A percentile compares a stretch with the other conserved stretches of the same genome.
Conservation (phyloP, 768 basidiomycete genomes). For the Clitopilus passeckerianus region DNA sequence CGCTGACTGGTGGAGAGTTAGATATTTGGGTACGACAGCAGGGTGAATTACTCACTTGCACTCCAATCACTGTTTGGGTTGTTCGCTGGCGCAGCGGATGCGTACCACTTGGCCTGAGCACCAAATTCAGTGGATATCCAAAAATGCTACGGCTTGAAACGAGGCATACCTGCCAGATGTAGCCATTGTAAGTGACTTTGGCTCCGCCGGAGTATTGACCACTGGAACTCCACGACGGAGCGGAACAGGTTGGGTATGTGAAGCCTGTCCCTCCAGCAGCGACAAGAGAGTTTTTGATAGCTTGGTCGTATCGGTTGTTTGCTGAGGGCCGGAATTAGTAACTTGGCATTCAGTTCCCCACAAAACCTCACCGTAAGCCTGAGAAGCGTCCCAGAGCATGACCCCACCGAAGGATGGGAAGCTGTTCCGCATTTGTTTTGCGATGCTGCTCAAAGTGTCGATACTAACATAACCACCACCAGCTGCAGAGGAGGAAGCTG, state of each 20-base stretch:
- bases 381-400: slow-evolving; percentile 48
- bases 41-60: slow-evolving; percentile 38
- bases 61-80: slow-evolving; percentile 59
- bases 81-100: slow-evolving; percentile 39
- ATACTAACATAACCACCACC: slow-evolving; percentile 56
- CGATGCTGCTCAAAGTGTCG: slow-evolving; percentile 39
- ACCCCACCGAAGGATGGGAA: slow-evolving; percentile 68
- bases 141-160: slow-evolving; percentile 3
- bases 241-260: slow-evolving; percentile 56
- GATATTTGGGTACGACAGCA: background rate
- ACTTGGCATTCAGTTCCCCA: no score
- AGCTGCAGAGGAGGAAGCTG: slow-evolving; percentile 51
- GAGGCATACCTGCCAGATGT: slow-evolving; percentile 11
- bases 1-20: slow-evolving; percentile 37
- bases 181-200: slow-evolving; percentile 54
- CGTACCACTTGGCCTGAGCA: slow-evolving; percentile 55
- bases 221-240: slow-evolving; percentile 46
- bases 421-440: slow-evolving; percentile 44
- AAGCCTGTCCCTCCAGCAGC: slow-evolving; percentile 68
- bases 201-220: slow-evolving; percentile 45
- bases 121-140: slow-evolving; percentile 47
- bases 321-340: slow-evolving; percentile 21
- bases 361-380: slow-evolving; percentile 36
- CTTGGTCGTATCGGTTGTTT: slow-evolving; percentile 55
- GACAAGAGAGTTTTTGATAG: slow-evolving; percentile 53